Evolutionary conservation across 192 early-diverging fungal genomes (phyloP), one percentile per base, ranked within the genome.

Genomic region (Coemansia sp.): DNA sequence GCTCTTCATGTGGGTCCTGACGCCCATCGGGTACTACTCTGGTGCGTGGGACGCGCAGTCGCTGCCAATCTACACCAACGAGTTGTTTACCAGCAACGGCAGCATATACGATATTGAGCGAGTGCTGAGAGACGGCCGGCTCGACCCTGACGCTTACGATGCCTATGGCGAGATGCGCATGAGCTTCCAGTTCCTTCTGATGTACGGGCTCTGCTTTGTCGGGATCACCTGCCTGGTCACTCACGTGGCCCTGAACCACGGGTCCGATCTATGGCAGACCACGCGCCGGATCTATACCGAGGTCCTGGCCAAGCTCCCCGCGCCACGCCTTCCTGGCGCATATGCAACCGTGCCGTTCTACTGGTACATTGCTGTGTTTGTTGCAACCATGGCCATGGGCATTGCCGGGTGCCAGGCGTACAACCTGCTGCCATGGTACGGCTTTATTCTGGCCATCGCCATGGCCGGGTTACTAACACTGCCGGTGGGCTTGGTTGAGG

Each of bases 401-500:
- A 23, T 68, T 11, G 65, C 38, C 17, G 37, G 28, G 2, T 68
- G 58, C 44, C 44, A 58, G n/a, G 48, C 42, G n/a, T 61, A 39
- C 14, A 47, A 55, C 18, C 33, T 60, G 38, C 52, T 60, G 28
- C 65, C 55, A 5, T 86, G 81, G 82, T 92, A 83, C 79, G 87
- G 76, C 29, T 65, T 84, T 30, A 35, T 86, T 21, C 67, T 86
- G 44, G 70, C 79, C 14, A 51, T 84, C 22, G 60, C 40, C 2
- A 45, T 86, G 16, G 66, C 81, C 4, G 42, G 64, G 8, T 34
- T 86, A 25, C 83, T 83, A 36, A 75, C 80, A 14, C 58, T 90
- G 21, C 88, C 88, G 0, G 77, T 94, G 30, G 91, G 88, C 44
- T 77, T 90, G 13, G 78, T 94, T 28, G 61, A 71, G 27, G 84